phyloP scores from a whole-genome alignment of 345 rosid genomes.

The Bruguiera sexangula region DNA sequence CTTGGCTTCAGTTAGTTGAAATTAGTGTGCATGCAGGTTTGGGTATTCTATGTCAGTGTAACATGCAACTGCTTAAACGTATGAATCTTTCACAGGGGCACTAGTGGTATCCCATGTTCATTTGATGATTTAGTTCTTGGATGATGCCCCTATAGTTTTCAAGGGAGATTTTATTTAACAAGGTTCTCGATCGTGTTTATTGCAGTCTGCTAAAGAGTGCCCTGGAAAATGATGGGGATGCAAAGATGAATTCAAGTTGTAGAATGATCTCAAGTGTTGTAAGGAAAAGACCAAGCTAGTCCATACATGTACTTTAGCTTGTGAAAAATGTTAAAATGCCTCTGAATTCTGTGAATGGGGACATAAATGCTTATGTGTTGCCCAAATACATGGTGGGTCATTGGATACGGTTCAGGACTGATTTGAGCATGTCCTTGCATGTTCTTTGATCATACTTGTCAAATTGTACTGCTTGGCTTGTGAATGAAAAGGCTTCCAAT shows the following conservation, averaged over 20 bases:
- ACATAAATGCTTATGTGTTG: slow-evolving; percentile 12
- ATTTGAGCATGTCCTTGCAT: slow-evolving; percentile 19
- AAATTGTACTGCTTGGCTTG: slow-evolving; percentile 9
- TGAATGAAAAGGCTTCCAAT: slow-evolving; percentile 2
- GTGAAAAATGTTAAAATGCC: slow-evolving; percentile 25
- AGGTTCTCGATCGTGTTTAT: not conserved
- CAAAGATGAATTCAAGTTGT: not conserved
- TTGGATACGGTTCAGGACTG: slow-evolving; percentile 11
- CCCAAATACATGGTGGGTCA: not conserved
- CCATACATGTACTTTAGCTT: slow-evolving; percentile 17
- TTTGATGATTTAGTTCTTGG: not conserved
- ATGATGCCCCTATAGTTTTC: not conserved
- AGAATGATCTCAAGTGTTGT: slow-evolving; percentile 11
- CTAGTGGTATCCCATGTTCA: not conserved
- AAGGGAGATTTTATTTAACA: not conserved
- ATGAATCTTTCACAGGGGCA: too few relatives aligned
- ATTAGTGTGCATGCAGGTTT: not conserved
- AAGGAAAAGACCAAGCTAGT: slow-evolving; percentile 9
- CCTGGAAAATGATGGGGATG: slow-evolving; percentile 12
- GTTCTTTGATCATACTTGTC: slow-evolving; percentile 10
- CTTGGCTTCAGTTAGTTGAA: not conserved
- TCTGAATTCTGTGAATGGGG: slow-evolving; percentile 15
- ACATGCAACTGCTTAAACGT: not conserved
- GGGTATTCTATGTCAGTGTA: too few relatives aligned
- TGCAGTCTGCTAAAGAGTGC: slow-evolving; percentile 25